phyloP scores from a whole-genome alignment of 2,329 filamentous ascomycete genomes.

The Colletotrichum shisoi region DNA sequence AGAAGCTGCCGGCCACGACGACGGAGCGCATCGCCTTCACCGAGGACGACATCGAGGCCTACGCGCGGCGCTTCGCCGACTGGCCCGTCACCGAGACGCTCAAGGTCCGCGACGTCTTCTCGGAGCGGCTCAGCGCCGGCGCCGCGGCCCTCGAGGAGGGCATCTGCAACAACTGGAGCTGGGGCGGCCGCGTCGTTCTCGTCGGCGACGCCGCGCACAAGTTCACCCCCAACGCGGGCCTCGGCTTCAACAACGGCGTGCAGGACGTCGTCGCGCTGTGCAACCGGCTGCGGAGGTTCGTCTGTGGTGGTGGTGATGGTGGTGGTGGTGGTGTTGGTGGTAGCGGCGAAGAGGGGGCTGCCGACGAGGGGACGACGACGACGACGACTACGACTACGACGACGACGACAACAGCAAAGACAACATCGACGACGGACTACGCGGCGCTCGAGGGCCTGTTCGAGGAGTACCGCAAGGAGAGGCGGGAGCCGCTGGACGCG shows the following conservation, averaged over 20 bases:
- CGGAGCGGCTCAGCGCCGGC: slow-evolving; percentile 42
- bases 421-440: neutral
- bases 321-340: no score
- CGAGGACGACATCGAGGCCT: slow-evolving; percentile 42
- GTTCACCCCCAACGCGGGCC: slow-evolving; percentile 49
- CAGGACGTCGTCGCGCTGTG: slow-evolving; percentile 46
- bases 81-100: slow-evolving; percentile 43
- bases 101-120: slow-evolving; percentile 47
- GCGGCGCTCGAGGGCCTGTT: slow-evolving; percentile 35
- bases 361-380: no score
- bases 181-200: slow-evolving; percentile 48
- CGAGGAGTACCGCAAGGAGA: slow-evolving; percentile 40
- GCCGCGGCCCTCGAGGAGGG: slow-evolving; percentile 51
- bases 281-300: slow-evolving; percentile 43
- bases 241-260: slow-evolving; percentile 50
- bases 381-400: no score
- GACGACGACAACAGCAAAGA: no score
- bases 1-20: slow-evolving; percentile 44
- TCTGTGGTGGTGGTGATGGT: neutral
- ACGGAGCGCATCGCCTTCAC: slow-evolving; percentile 43
- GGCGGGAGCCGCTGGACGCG: slow-evolving; percentile 32
- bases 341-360: neutral
- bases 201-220: slow-evolving; percentile 52
- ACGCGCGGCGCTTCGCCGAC: slow-evolving; percentile 44
- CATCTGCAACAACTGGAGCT: slow-evolving; percentile 49